A percentile compares a stretch with the other conserved stretches of the same genome.
Evolutionary conservation across 2,329 filamentous ascomycete species (phyloP).

Genomic region (Neonectria hederae): DNA sequence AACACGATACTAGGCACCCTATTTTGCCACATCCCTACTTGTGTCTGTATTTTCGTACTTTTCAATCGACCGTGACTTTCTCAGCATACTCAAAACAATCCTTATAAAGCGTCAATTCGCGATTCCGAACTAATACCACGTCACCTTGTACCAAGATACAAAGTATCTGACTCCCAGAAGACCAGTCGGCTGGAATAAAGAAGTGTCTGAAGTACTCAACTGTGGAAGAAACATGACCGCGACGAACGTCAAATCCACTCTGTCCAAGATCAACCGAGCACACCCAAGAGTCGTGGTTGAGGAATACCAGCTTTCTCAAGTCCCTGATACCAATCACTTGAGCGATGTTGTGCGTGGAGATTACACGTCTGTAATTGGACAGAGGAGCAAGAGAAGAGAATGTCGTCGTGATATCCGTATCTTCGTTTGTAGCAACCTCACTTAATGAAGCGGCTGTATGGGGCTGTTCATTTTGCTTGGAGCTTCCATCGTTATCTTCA

Average conservation of each 20-base stretch:
- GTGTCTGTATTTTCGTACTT: too few species aligned
- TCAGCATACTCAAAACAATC: constrained; percentile 18
- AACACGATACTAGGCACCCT: too few species aligned
- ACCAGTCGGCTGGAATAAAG: constrained; percentile 29
- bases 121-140: constrained; percentile 22
- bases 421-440: constrained; percentile 6
- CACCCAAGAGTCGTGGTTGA: constrained; percentile 38
- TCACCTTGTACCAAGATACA: constrained; percentile 17
- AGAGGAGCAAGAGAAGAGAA: not conserved
- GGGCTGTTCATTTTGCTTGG: constrained; percentile 1
- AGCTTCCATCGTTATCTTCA: not conserved
- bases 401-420: not conserved
- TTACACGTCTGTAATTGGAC: not conserved
- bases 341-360: constrained; percentile 14
- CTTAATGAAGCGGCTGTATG: not conserved
- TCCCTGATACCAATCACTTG: constrained; percentile 45
- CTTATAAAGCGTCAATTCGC: constrained; percentile 20
- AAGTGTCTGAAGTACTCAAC: constrained; percentile 22
- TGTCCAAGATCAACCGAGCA: constrained; percentile 26
- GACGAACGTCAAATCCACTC: constrained; percentile 1
- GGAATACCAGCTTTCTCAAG: constrained; percentile 45
- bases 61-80: too few species aligned
- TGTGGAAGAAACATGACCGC: not conserved
- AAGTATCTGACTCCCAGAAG: constrained; percentile 23
- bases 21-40: too few species aligned